Evolutionary conservation across 768 basidiomycete species (phyloP), one percentile per base, ranked within the genome.

Genomic region (Boletus reticuloceps): DNA sequence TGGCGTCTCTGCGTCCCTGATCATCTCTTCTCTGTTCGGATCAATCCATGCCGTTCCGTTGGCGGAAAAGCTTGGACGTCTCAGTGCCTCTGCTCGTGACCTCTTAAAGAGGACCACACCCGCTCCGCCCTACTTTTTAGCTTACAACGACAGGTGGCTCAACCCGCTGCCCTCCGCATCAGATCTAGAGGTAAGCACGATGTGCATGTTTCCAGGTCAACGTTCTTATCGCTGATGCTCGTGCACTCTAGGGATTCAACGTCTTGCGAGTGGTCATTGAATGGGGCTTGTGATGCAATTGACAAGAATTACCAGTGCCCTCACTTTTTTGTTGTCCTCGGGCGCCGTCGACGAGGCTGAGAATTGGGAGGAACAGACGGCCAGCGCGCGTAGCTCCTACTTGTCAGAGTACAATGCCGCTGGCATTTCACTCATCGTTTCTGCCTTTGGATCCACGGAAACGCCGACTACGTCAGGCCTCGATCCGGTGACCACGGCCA

Each of bases 381-480:
- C 72, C 1, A 60, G 60, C 29, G 59, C 77, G 37, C 77, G 78
- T 22, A 58, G 74, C 7, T 42, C 73, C 8, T 75, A 81, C 61
- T 71, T 81, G 54, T 61, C 77, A 1, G 73, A 79, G 53, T 85
- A 85, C 53, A 68, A 67, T 13, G 75, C 75, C 0, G 81, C 81
- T 16, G 82, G 83, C 6, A 82, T 84, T 64, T 78, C 78, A 40
- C 63, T 85, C 29, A 74, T 85, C 53, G 83, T 84, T 5, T 81
- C 82, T 41, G 75, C 73, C 2, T 84, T 85, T 61, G 80, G 81
- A 10, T 73, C 78, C 10, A 71, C 69, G 8, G 62, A 69, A 51
- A 67, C 71, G 1, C 80, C 81, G 1, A 82, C 79, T 3, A 67
- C 76, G 0, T 64, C 67, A 8, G 75, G 75, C 19, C 59, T 56